Evolutionary conservation across 305 asterid species (phyloP).

Genomic region (Solanum hybrid): DNA sequence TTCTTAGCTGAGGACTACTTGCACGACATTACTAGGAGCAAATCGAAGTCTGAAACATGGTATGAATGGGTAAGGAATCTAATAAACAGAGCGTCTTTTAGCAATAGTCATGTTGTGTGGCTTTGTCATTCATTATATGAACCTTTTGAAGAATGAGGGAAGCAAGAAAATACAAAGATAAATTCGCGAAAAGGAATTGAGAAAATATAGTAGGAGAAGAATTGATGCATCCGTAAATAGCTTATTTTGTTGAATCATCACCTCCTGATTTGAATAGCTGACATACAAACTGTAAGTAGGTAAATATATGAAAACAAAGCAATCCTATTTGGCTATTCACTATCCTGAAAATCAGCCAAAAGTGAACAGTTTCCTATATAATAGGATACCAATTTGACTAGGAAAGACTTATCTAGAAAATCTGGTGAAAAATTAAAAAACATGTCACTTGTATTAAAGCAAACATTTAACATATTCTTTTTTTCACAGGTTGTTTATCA

Average conservation of each 20-base stretch:
- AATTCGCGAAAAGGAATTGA: neutral
- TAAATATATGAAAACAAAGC: neutral
- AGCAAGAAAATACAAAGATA: neutral
- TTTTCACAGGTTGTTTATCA: conserved; percentile 53
- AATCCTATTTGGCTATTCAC: neutral
- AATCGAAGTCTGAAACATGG: neutral
- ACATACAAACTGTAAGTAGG: neutral
- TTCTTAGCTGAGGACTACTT: neutral
- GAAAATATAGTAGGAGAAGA: neutral
- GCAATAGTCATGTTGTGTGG: neutral
- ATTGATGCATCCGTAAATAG: neutral
- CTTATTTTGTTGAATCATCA: neutral
- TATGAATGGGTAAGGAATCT: neutral
- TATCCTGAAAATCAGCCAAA: neutral
- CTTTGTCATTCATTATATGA: neutral
- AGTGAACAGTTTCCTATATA: neutral
- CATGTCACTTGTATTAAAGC: neutral
- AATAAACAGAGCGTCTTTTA: neutral
- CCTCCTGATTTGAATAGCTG: neutral
- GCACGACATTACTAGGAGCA: neutral
- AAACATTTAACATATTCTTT: neutral
- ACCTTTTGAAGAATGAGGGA: neutral
- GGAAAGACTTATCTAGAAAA: neutral
- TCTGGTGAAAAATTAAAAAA: neutral
- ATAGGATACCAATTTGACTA: neutral